Percentiles rank a stretch among this genome's conserved stretches.
Conservation (phyloP, 108 stramenopile species). For the Nitzschia putrida region DNA sequence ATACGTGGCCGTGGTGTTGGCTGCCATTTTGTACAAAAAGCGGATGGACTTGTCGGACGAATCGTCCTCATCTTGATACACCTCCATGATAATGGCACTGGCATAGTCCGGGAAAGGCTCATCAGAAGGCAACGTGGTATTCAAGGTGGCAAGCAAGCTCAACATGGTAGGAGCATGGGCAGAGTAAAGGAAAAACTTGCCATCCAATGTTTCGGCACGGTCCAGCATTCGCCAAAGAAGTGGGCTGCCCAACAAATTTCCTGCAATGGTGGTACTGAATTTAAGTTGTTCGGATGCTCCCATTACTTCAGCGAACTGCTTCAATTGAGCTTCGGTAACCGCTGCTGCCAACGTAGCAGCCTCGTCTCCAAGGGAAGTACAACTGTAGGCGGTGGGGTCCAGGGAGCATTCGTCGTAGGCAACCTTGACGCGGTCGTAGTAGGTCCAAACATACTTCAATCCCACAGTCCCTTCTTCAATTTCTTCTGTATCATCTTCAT, state of each 20-base stretch:
- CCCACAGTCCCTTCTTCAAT: conserved; percentile 23
- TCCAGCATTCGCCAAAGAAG: conserved; percentile 40
- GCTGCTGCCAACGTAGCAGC: not conserved
- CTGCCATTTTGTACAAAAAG: conserved; percentile 34
- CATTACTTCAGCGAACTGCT: conserved; percentile 20
- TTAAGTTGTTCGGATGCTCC: conserved; percentile 34
- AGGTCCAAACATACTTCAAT: conserved; percentile 44
- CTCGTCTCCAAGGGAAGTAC: conserved; percentile 13
- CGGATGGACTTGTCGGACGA: conserved; percentile 10
- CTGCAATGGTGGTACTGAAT: conserved; percentile 29
- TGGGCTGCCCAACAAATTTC: conserved; percentile 37
- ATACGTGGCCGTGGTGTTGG: conserved; percentile 4
- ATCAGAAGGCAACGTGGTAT: conserved; percentile 4
- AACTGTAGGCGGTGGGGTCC: conserved; percentile 3
- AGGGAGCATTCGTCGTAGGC: conserved; percentile 41
- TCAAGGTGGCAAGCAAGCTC: conserved; percentile 35
- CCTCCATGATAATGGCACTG: conserved; percentile 46
- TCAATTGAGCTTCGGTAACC: conserved; percentile 26
- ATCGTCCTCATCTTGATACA: conserved; percentile 24
- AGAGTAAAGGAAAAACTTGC: conserved; percentile 46
- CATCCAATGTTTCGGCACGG: conserved; percentile 20
- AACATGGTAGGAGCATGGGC: conserved; percentile 46
- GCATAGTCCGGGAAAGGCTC: conserved; percentile 43
- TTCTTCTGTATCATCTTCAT: conserved; percentile 10
- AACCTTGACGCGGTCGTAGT: conserved; percentile 45